Conservation (phyloP, 2,329 filamentous ascomycete species). For the Rhytidhysteron rufulum region DNA sequence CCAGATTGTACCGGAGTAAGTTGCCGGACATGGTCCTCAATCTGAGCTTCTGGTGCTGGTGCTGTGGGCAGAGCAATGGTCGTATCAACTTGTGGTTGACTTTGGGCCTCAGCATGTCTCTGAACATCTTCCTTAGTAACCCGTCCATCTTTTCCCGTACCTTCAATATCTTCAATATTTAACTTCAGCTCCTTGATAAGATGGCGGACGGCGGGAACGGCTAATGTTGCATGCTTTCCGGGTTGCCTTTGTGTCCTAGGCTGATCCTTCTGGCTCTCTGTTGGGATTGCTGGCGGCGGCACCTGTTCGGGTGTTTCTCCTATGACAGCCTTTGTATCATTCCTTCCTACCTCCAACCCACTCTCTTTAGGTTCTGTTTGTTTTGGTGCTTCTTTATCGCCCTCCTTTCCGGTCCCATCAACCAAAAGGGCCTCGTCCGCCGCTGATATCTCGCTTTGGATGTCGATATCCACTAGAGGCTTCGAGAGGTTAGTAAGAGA, state of each 20-base stretch:
- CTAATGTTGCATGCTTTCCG: slow-evolving; percentile 69
- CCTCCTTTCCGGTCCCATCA: slow-evolving; percentile 25
- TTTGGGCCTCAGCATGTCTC: slow-evolving; percentile 58
- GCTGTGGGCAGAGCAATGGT: slow-evolving; percentile 24
- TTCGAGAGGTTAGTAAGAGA: slow-evolving; percentile 36
- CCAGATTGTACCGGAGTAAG: slow-evolving; percentile 78
- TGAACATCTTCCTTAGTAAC: slow-evolving; percentile 91
- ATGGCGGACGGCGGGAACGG: slow-evolving; percentile 89
- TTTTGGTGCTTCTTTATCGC: slow-evolving; percentile 12
- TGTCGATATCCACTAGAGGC: slow-evolving; percentile 92
- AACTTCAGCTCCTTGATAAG: slow-evolving; percentile 76
- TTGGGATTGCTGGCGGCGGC: slow-evolving; percentile 16
- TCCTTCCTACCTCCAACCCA: slow-evolving; percentile 25
- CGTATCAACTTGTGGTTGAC: slow-evolving; percentile 18
- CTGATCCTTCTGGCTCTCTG: slow-evolving; percentile 15
- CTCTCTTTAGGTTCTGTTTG: slow-evolving; percentile 15
- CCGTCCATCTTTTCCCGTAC: slow-evolving; percentile 85
- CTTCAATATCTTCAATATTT: slow-evolving; percentile 72
- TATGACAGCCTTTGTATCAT: slow-evolving; percentile 28
- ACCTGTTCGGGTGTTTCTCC: slow-evolving; percentile 13
- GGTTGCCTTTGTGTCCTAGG: slow-evolving; percentile 29
- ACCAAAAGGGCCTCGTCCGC: slow-evolving; percentile 50
- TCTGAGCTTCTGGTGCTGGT: slow-evolving; percentile 28
- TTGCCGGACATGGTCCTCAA: slow-evolving; percentile 62
- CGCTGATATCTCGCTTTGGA: slow-evolving; percentile 69